Evolutionary conservation across 2,329 filamentous ascomycete genomes (phyloP), one percentile per base, ranked within the genome.

Genomic region (Sporothrix euskadiensis): DNA sequence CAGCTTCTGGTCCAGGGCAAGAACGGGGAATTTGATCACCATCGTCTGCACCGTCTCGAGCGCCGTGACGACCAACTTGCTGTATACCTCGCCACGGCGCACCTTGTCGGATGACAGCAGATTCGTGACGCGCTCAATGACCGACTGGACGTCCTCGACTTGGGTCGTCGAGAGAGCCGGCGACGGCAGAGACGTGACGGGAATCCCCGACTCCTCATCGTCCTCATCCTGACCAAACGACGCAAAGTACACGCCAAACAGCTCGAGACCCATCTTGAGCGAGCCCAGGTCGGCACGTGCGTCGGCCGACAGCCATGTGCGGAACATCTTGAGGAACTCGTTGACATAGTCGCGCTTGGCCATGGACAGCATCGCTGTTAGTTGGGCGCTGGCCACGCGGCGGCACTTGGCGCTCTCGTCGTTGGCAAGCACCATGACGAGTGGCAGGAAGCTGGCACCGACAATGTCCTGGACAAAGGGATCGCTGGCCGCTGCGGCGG

Each of bases 321-420:
- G 88, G 73, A 98, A 84, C 61, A 94, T 86, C 0, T 83, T 83
- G 52, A 96, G 83, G 79, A 97, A 94, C 65, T 88, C 90, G 75
- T 90, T 88, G 52, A 89, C 85, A 74, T 90, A 88, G 76, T 94
- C 92, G 75, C 88, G 87, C 79, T 95, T 92, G 1, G 94, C 91
- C 78, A 91, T 90, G 73, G 89, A 88, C 81, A 97, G 97, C 22
- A 96, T 87, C 78, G 92, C 90, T 79, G 92, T 94, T 73, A 98
- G 84, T 61, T 99, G 84, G 73, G 91, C 89, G 61, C 90, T 91
- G 0, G 94, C 94, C 81, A 95, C 91, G 75, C 94, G 88, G 41
- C 93, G 90, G 81, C 96, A 99, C 77, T 93, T 92, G 70, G 91
- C 88, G 68, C 93, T 93, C 71, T 97, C 92, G 75, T 99, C 96